A percentile compares a stretch with the other conserved stretches of the same genome.
phyloP scores from a whole-genome alignment of 768 basidiomycete species.

The Rhizopogon vulgaris region DNA sequence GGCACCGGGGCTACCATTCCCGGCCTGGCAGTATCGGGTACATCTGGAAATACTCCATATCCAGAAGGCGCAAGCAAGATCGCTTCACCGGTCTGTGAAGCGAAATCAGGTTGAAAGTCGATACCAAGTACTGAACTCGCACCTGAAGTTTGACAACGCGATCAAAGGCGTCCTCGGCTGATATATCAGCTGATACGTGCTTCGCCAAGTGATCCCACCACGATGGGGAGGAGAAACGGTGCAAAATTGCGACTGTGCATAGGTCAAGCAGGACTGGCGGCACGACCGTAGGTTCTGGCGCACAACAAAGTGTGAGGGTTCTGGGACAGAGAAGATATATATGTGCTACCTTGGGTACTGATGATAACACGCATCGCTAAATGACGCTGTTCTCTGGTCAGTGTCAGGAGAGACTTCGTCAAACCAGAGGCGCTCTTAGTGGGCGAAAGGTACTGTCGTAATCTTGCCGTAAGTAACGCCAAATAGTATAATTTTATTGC shows the following conservation, averaged over 20 bases:
- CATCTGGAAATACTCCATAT: conserved; percentile 35
- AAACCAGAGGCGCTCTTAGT: conserved; percentile 43
- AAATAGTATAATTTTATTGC: not conserved
- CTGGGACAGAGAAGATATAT: not conserved
- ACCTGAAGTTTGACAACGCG: conserved; percentile 62
- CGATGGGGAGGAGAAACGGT: conserved; percentile 68
- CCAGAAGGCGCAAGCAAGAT: conserved; percentile 65
- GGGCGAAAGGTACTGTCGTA: conserved; percentile 51
- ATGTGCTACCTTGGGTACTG: conserved; percentile 57
- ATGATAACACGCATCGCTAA: conserved; percentile 68
- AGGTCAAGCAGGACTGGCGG: conserved; percentile 63
- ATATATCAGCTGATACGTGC: conserved; percentile 62
- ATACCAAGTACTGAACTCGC: conserved; percentile 3
- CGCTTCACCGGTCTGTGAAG: conserved; percentile 59
- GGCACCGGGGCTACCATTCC: conserved; percentile 12
- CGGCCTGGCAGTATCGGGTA: conserved; percentile 6
- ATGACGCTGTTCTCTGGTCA: conserved; percentile 68
- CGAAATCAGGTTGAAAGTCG: not conserved
- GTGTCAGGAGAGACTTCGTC: conserved; percentile 48
- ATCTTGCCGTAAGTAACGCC: not conserved
- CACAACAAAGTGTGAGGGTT: conserved; percentile 1
- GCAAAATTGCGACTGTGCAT: conserved; percentile 58
- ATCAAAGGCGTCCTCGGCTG: conserved; percentile 55
- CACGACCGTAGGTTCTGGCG: conserved; percentile 64
- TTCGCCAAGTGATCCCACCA: conserved; percentile 70